phyloP scores from a whole-genome alignment of 306 rosid species.

The Trifolium dubium region DNA sequence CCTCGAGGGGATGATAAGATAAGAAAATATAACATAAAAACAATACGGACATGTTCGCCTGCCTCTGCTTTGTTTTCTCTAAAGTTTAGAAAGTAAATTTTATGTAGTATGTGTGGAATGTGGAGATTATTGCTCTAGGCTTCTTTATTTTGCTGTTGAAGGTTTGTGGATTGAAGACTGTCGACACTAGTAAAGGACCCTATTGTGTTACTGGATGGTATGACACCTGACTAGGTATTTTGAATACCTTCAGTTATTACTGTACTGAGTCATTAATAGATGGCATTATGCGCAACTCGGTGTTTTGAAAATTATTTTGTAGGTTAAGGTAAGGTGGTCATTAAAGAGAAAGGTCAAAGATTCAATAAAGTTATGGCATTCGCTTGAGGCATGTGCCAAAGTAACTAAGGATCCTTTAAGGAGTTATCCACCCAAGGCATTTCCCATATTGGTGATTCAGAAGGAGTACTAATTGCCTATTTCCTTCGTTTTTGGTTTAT shows the following conservation, averaged over 20 bases:
- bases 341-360: background rate
- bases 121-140: constrained; percentile 1
- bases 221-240: background rate
- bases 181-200: constrained; percentile 13
- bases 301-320: constrained; percentile 1
- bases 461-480: background rate
- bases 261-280: background rate
- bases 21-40: constrained; percentile 5
- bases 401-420: constrained; percentile 6
- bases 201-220: constrained; percentile 2
- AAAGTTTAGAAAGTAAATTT: constrained; percentile 25
- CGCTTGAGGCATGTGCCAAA: background rate
- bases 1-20: constrained; percentile 9
- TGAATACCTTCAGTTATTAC: background rate
- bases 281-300: constrained; percentile 3
- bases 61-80: background rate
- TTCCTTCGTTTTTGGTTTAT: background rate
- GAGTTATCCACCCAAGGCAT: constrained; percentile 9
- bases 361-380: constrained; percentile 8
- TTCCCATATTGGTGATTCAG: background rate
- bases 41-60: background rate
- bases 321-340: constrained; percentile 5
- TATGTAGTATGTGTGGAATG: background rate
- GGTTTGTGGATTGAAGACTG: background rate
- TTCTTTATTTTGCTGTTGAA: background rate